These are phyloP conservation scores for Corniculantispora saksenae DNA, from an alignment of 2,329 filamentous ascomycete species.

Conservation along the genomic window DNA sequence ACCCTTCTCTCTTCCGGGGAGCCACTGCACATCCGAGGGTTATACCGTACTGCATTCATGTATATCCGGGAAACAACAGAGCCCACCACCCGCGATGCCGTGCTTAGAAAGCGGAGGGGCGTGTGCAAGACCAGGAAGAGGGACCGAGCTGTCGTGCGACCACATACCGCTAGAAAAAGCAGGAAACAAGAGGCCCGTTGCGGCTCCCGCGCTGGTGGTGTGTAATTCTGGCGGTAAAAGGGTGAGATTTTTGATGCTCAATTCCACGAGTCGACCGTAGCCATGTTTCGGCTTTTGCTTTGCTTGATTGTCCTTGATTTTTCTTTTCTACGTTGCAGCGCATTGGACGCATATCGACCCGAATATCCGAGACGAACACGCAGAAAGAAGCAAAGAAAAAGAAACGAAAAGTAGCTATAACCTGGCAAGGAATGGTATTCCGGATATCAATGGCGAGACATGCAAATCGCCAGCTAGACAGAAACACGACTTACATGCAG, in stretches of 20 bases:
- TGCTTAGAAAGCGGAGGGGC: neutral
- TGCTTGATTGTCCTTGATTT: neutral
- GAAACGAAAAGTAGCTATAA: neutral
- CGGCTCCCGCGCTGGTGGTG: neutral
- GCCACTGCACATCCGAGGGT: neutral
- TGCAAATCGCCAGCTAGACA: neutral
- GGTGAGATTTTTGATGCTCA: neutral
- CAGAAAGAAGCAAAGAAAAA: neutral
- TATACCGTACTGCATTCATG: neutral
- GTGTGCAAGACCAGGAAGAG: neutral
- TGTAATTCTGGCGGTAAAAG: neutral
- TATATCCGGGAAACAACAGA: neutral
- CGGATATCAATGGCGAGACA: neutral
- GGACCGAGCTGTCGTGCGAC: slow-evolving; percentile 1
- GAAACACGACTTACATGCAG: neutral
- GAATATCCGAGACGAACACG: neutral
- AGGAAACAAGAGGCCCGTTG: no score
- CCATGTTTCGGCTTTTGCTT: neutral
- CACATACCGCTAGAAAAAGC: neutral
- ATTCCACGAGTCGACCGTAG: neutral
- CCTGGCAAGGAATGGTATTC: neutral
- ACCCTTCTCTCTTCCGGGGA: neutral
- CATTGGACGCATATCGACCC: neutral
- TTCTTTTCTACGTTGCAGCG: neutral
- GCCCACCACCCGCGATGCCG: neutral